Evolutionary conservation across 257 asterid species (phyloP), one percentile per base, ranked within the genome.

Genomic region (Haberlea rhodopensis): DNA sequence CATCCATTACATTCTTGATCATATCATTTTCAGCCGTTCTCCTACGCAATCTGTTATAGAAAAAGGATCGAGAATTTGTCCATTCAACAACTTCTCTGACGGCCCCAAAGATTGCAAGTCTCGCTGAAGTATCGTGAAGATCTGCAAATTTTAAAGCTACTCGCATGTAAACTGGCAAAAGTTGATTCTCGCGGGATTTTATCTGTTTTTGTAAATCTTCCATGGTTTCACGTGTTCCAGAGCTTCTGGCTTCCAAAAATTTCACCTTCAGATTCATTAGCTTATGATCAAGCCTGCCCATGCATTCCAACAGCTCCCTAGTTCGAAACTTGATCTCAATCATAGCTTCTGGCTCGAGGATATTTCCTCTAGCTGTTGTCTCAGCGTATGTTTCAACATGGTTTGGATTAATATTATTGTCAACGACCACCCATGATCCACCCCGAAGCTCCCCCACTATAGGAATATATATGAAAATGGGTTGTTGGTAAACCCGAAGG

Each of bases 351-450:
- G 99, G 96, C 82, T 94, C 99, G 9, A 94, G 94, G 53, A 94
- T 97, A 63, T 90, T 94, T 34, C 99, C 99, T 66, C 80, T 87
- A 20, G 99, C 99, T 1, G 96, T 84, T 51, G 69, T 73, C 55
- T 90, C 97, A 3, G 96, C 97, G 19, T 86, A 94, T 97, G 90
- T 90, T 55, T 94, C 99, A 5, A 94, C 72, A 61, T 86, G 97
- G 54, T 94, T 91, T 0, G 97, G 94, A 60, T 94, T 94, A 76
- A 94, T 87, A 80, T 84, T 87, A 72, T 95, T 86, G 73, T 94
- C 99, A 21, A 94, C 82, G 20, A 90, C 96, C 70, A 94, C 97
- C 99, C 99, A 94, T 2, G 97, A 95, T 62, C 99, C 99, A 74
- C 99, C 99, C 8, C 99, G 97, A 51, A 94, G 96, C 82, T 94